Evolutionary conservation across 306 rosid genomes (phyloP).

Genomic region (Ochetophila trinervis): DNA sequence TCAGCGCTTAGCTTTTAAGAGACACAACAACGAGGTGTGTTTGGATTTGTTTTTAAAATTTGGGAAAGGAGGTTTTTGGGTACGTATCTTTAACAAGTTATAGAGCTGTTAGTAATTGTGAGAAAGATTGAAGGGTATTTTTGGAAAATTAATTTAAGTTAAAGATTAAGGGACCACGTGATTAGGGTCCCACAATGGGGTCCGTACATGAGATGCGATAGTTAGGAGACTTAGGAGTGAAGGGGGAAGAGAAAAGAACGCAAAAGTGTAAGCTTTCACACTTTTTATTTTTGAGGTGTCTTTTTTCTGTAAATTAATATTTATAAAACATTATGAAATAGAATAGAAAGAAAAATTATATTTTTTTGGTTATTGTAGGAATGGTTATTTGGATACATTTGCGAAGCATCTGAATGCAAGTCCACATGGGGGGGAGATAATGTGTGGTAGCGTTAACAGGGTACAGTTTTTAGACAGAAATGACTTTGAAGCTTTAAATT

Average conservation of each 20-base stretch:
- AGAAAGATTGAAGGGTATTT: conserved; percentile 4
- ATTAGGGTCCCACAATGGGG: conserved; percentile 19
- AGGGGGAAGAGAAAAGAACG: too few relatives aligned
- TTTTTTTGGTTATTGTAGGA: background rate
- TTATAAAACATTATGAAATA: too few relatives aligned
- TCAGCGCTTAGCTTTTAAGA: conserved; percentile 23
- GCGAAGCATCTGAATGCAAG: conserved; percentile 26
- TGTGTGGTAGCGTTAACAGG: conserved; percentile 3
- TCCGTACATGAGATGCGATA: conserved; percentile 24
- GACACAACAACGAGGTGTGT: conserved; percentile 33
- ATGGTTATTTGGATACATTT: conserved; percentile 28
- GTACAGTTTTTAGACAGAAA: conserved; percentile 8
- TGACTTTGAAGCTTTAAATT: conserved; percentile 5
- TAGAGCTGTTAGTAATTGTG: background rate
- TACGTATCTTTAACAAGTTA: background rate
- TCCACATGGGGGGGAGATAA: conserved; percentile 30
- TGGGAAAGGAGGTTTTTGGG: conserved; percentile 7
- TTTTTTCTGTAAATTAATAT: background rate
- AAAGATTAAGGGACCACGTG: conserved; percentile 30
- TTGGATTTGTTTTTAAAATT: conserved; percentile 1
- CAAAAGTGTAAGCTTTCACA: conserved; percentile 10
- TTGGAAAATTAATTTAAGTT: conserved; percentile 8
- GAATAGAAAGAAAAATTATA: too few relatives aligned
- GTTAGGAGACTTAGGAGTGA: background rate
- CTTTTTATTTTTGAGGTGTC: background rate